phyloP scores from a whole-genome alignment of 2,329 filamentous ascomycete species.

The Ophiostoma australiae region DNA sequence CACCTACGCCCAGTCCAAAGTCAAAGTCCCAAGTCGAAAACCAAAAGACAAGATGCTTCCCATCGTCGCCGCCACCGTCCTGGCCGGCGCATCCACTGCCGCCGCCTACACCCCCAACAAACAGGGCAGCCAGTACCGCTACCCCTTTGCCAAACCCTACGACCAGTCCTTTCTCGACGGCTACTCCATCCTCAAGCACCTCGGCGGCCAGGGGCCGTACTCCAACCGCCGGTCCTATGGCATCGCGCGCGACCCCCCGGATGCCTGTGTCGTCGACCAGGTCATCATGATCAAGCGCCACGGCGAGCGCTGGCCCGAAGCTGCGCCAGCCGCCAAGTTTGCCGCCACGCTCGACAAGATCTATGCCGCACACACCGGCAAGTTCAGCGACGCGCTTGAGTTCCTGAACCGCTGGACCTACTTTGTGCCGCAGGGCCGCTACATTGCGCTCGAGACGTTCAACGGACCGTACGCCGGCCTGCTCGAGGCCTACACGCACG shows the following conservation, averaged over 20 bases:
- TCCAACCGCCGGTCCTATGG: constrained; percentile 33
- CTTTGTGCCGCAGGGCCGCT: constrained; percentile 19
- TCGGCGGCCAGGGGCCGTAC: constrained; percentile 25
- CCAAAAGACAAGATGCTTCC: constrained; percentile 10
- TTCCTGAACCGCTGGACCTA: constrained; percentile 25
- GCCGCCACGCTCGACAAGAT: constrained; percentile 21
- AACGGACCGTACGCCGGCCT: constrained; percentile 25
- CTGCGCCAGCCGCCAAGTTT: constrained; percentile 40
- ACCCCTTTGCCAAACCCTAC: constrained; percentile 20
- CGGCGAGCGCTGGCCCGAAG: constrained; percentile 59
- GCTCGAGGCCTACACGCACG: constrained; percentile 24
- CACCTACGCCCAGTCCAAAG: too few relatives aligned
- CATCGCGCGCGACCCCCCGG: constrained; percentile 51
- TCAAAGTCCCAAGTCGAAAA: not conserved
- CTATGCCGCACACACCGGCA: constrained; percentile 9
- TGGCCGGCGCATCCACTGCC: constrained; percentile 15
- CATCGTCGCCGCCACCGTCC: not conserved
- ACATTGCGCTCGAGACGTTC: constrained; percentile 25
- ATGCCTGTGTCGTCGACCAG: constrained; percentile 55
- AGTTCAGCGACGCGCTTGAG: constrained; percentile 17
- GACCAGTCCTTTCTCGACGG: constrained; percentile 25
- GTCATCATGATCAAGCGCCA: constrained; percentile 57
- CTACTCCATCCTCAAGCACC: constrained; percentile 25
- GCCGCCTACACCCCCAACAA: constrained; percentile 23
- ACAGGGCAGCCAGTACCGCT: constrained; percentile 22